A percentile compares a stretch with the other conserved stretches of the same genome.
Conservation (phyloP, 345 rosid genomes). For the Alliaria petiolata region DNA sequence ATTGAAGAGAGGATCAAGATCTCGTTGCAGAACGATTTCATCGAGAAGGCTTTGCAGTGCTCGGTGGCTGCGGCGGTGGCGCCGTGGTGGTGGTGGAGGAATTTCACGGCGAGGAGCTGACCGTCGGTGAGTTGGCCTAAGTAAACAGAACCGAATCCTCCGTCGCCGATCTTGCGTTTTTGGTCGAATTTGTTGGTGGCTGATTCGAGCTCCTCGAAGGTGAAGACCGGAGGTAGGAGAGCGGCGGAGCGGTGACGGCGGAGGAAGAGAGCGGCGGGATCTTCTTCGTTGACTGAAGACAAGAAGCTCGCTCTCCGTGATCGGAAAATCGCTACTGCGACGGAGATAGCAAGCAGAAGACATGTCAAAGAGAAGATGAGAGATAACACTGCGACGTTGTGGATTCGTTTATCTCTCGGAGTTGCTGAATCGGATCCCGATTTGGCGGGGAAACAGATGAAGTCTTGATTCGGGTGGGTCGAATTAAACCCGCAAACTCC, state of each 20-base stretch:
- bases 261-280: conserved; percentile 75
- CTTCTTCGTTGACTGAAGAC: conserved; percentile 51
- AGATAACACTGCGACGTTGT: conserved; percentile 46
- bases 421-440: conserved; percentile 34
- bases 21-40: conserved; percentile 87
- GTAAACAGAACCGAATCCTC: conserved; percentile 89
- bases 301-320: conserved; percentile 40
- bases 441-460: conserved; percentile 47
- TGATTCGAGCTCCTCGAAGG: conserved; percentile 81
- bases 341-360: conserved; percentile 46
- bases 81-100: conserved; percentile 68
- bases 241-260: conserved; percentile 65
- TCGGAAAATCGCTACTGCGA: conserved; percentile 46
- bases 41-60: conserved; percentile 47
- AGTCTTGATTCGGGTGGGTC: conserved; percentile 48
- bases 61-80: conserved; percentile 37
- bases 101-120: conserved; percentile 71
- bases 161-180: conserved; percentile 83
- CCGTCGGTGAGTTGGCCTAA: conserved; percentile 73
- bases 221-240: conserved; percentile 83
- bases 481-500: conserved; percentile 79
- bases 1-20: conserved; percentile 83
- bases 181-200: conserved; percentile 77
- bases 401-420: conserved; percentile 26
- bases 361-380: conserved; percentile 53